Conservation (phyloP, 2,329 filamentous ascomycete species). For the Lasiodiplodia citricola region DNA sequence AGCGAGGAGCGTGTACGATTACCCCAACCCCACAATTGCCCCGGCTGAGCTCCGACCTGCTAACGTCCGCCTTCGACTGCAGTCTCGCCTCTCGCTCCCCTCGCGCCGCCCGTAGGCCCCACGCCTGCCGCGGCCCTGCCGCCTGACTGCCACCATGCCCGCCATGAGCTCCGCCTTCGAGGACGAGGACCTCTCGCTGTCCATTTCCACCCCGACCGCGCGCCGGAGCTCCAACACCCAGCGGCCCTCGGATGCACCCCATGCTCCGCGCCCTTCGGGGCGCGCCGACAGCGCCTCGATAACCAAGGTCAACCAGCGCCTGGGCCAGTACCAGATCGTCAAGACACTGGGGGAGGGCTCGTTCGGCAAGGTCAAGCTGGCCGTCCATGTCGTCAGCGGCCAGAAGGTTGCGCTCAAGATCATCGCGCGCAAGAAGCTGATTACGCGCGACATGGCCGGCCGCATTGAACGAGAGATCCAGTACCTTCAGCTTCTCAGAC, state of each 20-base stretch:
- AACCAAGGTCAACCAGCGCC: constrained; percentile 74
- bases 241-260: constrained; percentile 29
- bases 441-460: constrained; percentile 97
- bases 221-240: constrained; percentile 29
- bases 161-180: constrained; percentile 62
- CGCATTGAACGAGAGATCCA: constrained; percentile 98
- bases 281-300: constrained; percentile 24
- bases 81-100: neutral
- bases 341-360: constrained; percentile 94
- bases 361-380: constrained; percentile 98
- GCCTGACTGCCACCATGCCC: constrained; percentile 14
- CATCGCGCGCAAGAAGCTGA: constrained; percentile 92
- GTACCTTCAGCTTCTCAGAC: constrained; percentile 91
- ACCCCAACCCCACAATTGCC: constrained; percentile 21
- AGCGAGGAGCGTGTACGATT: constrained; percentile 4
- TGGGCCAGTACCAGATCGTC: constrained; percentile 90
- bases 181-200: constrained; percentile 60
- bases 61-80: neutral
- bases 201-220: constrained; percentile 31
- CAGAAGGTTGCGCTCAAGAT: constrained; percentile 98
- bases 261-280: constrained; percentile 17
- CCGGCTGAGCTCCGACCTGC: constrained; percentile 12
- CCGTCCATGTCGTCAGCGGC: constrained; percentile 86
- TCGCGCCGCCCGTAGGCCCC: neutral
- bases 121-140: constrained; percentile 3